Evolutionary conservation across 805 yeast species (phyloP), one percentile per base, ranked within the genome.

Genomic region (Pichia paraexigua): DNA sequence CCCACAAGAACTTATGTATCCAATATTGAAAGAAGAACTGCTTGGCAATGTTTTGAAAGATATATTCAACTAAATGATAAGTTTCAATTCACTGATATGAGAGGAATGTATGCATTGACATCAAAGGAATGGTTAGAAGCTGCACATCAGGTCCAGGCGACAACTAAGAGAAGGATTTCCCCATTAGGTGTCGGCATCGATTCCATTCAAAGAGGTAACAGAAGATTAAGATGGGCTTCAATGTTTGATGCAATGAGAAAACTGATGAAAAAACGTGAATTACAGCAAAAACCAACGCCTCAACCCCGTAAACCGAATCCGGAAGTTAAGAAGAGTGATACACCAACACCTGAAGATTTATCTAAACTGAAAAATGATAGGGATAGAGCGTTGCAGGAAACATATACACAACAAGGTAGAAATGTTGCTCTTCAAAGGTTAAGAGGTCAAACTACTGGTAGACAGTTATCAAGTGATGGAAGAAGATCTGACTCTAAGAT

Each of bases 1-100:
- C 78, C 89, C 2, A 78, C 88, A 0, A 75, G 80, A 56, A 79
- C 84, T 15, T 90, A 88, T 65, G 78, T 82, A 40, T 86, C 98
- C 0, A 90, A 88, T 61, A 88, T 90, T 52, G 98, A 94, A 66
- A 79, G 97, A 61, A 78, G 99, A 61, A 94, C 98, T 0, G 95
- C 99, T 0, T 94, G 99, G 99, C 98, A 92, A 65, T 92, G 98
- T 65, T 94, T 94, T 71, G 99, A 94, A 67, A 74, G 99, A 58
- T 94, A 92, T 73, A 84, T 91, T 54, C 98, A 92, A 69, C 74
- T 94, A 57, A 89, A 87, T 60, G 97, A 92, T 53, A 83, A 84
- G 53, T 92, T 90, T 61, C 95, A 88, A 57, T 79, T 88, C 54
- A 73, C 81, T 42, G 98, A 92, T 62, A 80, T 94, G 81, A 83